Evolutionary conservation across 176 grass and related monocot genomes (phyloP).

Genomic region (Thinopyrum elongatum): DNA sequence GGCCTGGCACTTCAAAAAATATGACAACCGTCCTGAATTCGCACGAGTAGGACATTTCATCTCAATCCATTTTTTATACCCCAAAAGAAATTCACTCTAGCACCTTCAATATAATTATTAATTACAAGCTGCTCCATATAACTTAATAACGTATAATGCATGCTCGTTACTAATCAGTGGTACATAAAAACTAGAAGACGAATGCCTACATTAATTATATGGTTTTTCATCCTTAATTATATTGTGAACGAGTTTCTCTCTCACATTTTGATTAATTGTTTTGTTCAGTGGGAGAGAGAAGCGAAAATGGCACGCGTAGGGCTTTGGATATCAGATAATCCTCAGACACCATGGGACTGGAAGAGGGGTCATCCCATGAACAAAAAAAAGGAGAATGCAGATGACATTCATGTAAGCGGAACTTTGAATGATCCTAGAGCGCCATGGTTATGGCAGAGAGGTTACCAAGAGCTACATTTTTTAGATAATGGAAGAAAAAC

Average conservation of each 20-base stretch:
- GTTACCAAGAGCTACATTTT: not conserved
- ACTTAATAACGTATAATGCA: not conserved
- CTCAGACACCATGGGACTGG: not conserved
- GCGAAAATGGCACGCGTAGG: not conserved
- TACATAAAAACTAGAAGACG: not conserved
- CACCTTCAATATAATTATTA: not conserved
- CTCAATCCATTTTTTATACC: not conserved
- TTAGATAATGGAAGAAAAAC: no score
- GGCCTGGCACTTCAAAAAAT: not conserved
- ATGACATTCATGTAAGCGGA: not conserved
- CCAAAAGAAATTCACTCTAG: not conserved
- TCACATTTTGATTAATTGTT: not conserved
- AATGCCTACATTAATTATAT: not conserved
- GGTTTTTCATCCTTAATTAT: not conserved
- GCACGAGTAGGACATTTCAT: not conserved
- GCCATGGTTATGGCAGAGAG: not conserved
- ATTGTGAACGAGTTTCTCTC: not conserved
- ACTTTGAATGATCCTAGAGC: not conserved
- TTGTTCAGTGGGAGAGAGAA: constrained; percentile 3
- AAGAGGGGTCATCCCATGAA: not conserved
- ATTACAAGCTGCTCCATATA: not conserved
- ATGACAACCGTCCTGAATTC: not conserved
- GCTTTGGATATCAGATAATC: not conserved
- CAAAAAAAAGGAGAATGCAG: not conserved
- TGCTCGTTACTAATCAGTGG: not conserved